phyloP scores from a whole-genome alignment of 169 alveolate genomes.

The Besnoitia besnoiti region DNA sequence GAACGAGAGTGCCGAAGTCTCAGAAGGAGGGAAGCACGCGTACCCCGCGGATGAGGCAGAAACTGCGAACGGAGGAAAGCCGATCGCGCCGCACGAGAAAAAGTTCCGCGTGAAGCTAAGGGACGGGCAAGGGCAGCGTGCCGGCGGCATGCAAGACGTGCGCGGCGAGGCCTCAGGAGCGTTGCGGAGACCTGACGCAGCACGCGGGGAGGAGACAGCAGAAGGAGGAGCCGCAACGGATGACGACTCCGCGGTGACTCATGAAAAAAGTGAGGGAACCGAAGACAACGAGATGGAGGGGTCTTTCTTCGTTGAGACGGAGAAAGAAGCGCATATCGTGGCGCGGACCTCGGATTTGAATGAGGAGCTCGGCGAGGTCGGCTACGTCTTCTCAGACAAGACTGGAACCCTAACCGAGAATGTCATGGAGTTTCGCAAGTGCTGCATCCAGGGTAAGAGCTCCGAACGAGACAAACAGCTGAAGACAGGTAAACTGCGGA shows the following conservation, averaged over 20 bases:
- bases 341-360: constrained; percentile 48
- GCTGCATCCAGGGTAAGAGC: constrained; percentile 74
- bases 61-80: too few species aligned
- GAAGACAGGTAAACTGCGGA: too few species aligned
- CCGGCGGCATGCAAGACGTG: background rate
- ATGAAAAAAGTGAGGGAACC: background rate
- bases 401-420: constrained; percentile 99
- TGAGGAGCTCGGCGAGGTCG: constrained; percentile 68
- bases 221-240: background rate
- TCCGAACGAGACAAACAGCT: too few species aligned
- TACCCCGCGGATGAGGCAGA: too few species aligned
- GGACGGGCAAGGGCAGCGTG: background rate
- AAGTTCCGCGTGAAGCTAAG: background rate
- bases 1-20: too few species aligned
- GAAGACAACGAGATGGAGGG: background rate
- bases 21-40: too few species aligned
- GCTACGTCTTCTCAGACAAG: constrained; percentile 94
- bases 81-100: too few species aligned
- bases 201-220: background rate
- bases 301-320: background rate
- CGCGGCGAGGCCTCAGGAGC: background rate
- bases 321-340: background rate
- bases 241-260: background rate
- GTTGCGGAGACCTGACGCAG: background rate
- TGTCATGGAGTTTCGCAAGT: constrained; percentile 89